phyloP scores from a whole-genome alignment of 2,329 filamentous ascomycete species.

The Diaporthe citri region DNA sequence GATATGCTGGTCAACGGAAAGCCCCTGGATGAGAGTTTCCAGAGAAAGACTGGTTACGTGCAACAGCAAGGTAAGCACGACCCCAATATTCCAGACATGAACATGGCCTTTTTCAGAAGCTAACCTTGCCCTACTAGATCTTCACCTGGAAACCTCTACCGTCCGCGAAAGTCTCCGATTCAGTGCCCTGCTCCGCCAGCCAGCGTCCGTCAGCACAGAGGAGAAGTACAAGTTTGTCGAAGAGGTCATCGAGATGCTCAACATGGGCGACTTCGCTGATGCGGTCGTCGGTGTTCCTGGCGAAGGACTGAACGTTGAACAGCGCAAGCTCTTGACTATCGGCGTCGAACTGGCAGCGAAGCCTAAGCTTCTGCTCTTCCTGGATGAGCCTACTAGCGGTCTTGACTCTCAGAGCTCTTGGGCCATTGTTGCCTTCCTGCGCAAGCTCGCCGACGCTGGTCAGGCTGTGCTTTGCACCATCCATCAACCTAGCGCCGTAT shows the following conservation, averaged over 20 bases:
- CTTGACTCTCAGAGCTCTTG: constrained; percentile 74
- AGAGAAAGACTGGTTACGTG: constrained; percentile 75
- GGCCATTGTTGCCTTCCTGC: constrained; percentile 72
- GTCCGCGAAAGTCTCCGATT: constrained; percentile 68
- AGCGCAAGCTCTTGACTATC: constrained; percentile 72
- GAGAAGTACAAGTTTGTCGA: constrained; percentile 75
- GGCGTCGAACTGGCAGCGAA: constrained; percentile 71
- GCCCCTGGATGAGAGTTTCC: constrained; percentile 68
- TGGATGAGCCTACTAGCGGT: constrained; percentile 72
- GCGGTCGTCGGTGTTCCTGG: constrained; percentile 74
- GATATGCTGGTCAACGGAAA: constrained; percentile 75
- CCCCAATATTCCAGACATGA: not conserved
- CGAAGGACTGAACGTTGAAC: constrained; percentile 71
- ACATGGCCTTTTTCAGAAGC: fast-evolving
- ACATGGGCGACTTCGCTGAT: constrained; percentile 76
- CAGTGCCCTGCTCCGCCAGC: constrained; percentile 70
- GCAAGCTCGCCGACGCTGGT: constrained; percentile 69
- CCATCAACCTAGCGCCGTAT: constrained; percentile 65
- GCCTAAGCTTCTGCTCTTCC: constrained; percentile 70
- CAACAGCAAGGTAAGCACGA: constrained; percentile 68
- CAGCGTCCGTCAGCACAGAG: constrained; percentile 61
- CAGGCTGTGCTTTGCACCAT: constrained; percentile 69
- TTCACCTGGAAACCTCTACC: constrained; percentile 67
- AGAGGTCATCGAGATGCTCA: constrained; percentile 74
- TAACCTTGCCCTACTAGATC: constrained; percentile 54